Evolutionary conservation across 2,329 filamentous ascomycete species (phyloP).

Genomic region (Phyllosticta capitalensis): DNA sequence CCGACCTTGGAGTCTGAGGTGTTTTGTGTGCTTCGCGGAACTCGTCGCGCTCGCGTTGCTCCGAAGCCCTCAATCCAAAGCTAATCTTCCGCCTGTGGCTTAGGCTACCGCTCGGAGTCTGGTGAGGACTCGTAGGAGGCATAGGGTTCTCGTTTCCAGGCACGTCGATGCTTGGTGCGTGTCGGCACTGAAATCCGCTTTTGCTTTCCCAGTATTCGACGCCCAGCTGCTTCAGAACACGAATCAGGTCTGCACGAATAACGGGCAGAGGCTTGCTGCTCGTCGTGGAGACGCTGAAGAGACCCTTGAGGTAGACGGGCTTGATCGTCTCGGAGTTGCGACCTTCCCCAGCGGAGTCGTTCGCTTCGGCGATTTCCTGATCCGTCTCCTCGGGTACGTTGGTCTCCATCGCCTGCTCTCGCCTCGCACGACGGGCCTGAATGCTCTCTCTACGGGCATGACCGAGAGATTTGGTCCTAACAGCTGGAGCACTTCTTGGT

Average conservation of each 20-base stretch:
- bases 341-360: conserved; percentile 35
- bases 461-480: conserved; percentile 74
- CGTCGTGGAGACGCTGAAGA: conserved; percentile 95
- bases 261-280: conserved; percentile 80
- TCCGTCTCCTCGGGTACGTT: conserved; percentile 90
- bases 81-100: conserved; percentile 72
- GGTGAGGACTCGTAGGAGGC: conserved; percentile 20
- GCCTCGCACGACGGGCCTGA: conserved; percentile 67
- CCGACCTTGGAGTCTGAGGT: conserved; percentile 40
- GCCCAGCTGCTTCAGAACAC: conserved; percentile 76
- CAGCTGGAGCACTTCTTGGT: conserved; percentile 19
- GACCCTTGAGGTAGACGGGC: conserved; percentile 88
- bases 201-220: conserved; percentile 91
- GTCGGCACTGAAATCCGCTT: conserved; percentile 83
- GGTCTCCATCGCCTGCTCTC: conserved; percentile 62
- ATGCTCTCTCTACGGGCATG: conserved; percentile 88
- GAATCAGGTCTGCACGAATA: conserved; percentile 82
- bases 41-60: conserved; percentile 59
- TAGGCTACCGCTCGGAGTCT: conserved; percentile 24
- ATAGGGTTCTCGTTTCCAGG: conserved; percentile 57
- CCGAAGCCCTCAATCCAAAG: conserved; percentile 58
- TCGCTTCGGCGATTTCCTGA: conserved; percentile 55
- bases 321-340: conserved; percentile 71
- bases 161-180: conserved; percentile 81
- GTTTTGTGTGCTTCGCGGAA: conserved; percentile 50